Percentiles rank a stretch among this genome's conserved stretches.
Evolutionary conservation across 2,329 filamentous ascomycete species (phyloP).

Genomic region (Neonectria sp.): DNA sequence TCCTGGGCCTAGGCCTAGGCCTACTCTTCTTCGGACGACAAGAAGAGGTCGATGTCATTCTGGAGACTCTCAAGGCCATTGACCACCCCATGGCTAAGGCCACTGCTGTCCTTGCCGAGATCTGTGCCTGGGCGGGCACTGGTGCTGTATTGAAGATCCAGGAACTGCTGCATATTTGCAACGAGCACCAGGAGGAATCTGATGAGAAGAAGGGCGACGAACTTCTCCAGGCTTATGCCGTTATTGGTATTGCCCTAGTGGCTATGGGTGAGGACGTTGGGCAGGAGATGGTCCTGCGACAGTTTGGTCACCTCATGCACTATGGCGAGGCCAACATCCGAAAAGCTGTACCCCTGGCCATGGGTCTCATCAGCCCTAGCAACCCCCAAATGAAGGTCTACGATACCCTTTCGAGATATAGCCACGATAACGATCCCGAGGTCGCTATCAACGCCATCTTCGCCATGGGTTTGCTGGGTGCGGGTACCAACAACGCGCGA

Average conservation of each 20-base stretch:
- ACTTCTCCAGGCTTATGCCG: conserved; percentile 94
- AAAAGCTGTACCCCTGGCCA: conserved; percentile 93
- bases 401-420: conserved; percentile 97
- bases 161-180: conserved; percentile 97
- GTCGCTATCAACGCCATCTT: conserved; percentile 99
- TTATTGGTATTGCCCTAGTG: conserved; percentile 93
- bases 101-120: conserved; percentile 94
- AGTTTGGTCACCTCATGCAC: conserved; percentile 99
- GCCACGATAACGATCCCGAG: conserved; percentile 98
- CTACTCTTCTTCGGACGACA: conserved; percentile 96
- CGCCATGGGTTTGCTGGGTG: conserved; percentile 96
- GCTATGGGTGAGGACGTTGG: conserved; percentile 99
- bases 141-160: conserved; percentile 98
- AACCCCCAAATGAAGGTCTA: conserved; percentile 99
- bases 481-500: conserved; percentile 97
- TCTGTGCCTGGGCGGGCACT: conserved; percentile 98
- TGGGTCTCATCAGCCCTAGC: conserved; percentile 96
- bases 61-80: conserved; percentile 96
- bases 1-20: conserved; percentile 93
- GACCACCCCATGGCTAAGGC: conserved; percentile 97
- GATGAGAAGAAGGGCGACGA: conserved; percentile 97
- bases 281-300: conserved; percentile 97
- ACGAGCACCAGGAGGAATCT: conserved; percentile 94
- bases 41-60: conserved; percentile 97
- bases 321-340: conserved; percentile 98